A percentile compares a stretch with the other conserved stretches of the same genome.
Evolutionary conservation across 2,329 filamentous ascomycete genomes (phyloP).

Genomic region (Lachnellula hyalina): DNA sequence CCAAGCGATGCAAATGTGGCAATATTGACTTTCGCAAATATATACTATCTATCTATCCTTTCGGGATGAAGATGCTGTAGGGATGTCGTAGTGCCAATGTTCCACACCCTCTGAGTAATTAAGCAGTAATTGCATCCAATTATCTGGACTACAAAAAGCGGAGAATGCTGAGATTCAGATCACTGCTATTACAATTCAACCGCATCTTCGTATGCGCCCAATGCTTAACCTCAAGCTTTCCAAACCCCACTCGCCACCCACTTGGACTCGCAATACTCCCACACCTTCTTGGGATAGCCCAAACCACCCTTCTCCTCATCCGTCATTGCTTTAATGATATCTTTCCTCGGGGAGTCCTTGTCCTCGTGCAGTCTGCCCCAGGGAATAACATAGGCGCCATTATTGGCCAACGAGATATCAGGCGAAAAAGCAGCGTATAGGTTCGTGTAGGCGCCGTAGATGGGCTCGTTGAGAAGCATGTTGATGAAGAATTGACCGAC

Average conservation of each 20-base stretch:
- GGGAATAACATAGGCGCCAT: slow-evolving; percentile 8
- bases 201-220: too few relatives aligned
- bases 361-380: slow-evolving; percentile 15
- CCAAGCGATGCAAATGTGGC: too few relatives aligned
- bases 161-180: too few relatives aligned
- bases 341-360: background rate
- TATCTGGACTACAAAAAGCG: too few relatives aligned
- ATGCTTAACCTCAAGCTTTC: too few relatives aligned
- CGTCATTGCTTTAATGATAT: slow-evolving; percentile 4
- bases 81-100: too few relatives aligned
- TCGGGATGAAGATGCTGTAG: too few relatives aligned
- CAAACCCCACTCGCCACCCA: background rate
- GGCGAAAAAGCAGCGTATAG: slow-evolving; percentile 7
- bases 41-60: too few relatives aligned
- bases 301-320: slow-evolving; percentile 2
- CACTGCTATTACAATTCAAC: too few relatives aligned
- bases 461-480: slow-evolving; percentile 8
- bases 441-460: slow-evolving; percentile 6
- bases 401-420: slow-evolving; percentile 2
- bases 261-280: slow-evolving; percentile 8
- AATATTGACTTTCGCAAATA: too few relatives aligned
- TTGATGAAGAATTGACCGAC: slow-evolving; percentile 9
- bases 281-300: background rate
- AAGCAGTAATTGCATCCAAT: too few relatives aligned
- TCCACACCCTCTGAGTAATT: too few relatives aligned